Evolutionary conservation across 257 asterid species (phyloP), one percentile per base, ranked within the genome.

Genomic region (Pogostemon cablin): DNA sequence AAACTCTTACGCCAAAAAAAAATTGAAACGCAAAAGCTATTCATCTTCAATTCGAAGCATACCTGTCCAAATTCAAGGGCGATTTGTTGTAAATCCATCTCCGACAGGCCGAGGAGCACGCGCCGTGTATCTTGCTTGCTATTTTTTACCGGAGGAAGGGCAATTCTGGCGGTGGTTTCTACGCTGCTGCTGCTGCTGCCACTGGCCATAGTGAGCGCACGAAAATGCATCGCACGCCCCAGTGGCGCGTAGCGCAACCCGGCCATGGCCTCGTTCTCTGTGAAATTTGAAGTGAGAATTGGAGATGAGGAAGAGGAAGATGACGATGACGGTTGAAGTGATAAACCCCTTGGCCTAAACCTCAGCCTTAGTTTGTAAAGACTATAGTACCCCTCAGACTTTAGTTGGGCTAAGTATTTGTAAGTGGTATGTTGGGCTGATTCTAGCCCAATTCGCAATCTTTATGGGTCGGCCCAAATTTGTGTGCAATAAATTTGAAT

Each of bases 91-190:
- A 93, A 95, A 17, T 90, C 90, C 54, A 59, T 74, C 70, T 90
- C 95, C 43, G 95, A 82, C 98, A 90, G 75, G 78, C 96, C 96
- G 65, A 93, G 90, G 69, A 93, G 91, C 58, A 85, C 87, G 74
- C 82, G 83, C 32, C 52, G 67, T 41, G 97, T 56, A 68, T 69
- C 87, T 50, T 68, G 58, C 62, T 75, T 76, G 53, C 77, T 81
- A 78, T 76, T 83, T 65, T 37, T 73, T 47, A 68, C 77, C 54
- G 87, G 72, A 62, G 90, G 86, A 25, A 43, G 17, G 52, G 81
- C 37, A 11, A 75, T 85, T 10, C 83, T 60, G 42, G 79, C 10
- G 70, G 85, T 34, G 71, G 69, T 11, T 43, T 49, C 72, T 50
- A 50, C 4, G 70, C 67, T 52, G 55, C 70, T 60, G 77, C 63